Evolutionary conservation across 371 early-diverging fungal genomes (phyloP), one percentile per base, ranked within the genome.

Genomic region (Circinella minor): DNA sequence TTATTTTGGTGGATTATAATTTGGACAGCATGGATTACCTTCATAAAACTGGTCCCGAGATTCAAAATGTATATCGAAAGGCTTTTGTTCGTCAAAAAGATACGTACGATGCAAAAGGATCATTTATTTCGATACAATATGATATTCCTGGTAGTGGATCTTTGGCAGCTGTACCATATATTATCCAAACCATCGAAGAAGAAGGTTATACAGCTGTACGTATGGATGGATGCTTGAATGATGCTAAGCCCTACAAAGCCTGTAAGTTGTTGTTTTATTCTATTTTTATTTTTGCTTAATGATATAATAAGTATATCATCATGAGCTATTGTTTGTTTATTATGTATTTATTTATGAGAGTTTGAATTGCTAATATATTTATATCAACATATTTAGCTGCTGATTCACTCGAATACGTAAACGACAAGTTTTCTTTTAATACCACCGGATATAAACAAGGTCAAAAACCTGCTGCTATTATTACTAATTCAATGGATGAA

Each of bases 121-220:
- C 85, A 5, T 82, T 82, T 55, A 77, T 85, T 36, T 77, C 83
- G 4, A 71, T 80, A 4, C 81, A 83, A 13, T 81, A 82, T 15
- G 85, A 85, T 71, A 79, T 85, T 18, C 85, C 85, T 14, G 71
- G 75, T 37, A 86, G 83, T 1, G 84, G 78, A 6, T 77, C 81
- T 15, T 68, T 80, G 14, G 61, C 72, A 3, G 80, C 73, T 3
- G 64, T 83, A 17, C 78, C 82, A 9, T 73, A 77, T 66, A 77
- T 83, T 60, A 65, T 86, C 67, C 83, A 86, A 48, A 73, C 80
- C 11, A 83, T 86, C 63, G 69, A 81, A 18, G 74, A 81, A 7
- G 75, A 83, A 61, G 82, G 81, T 15, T 86, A 86, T 63, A 81
- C 80, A 71, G 80, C 83, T 78, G 86, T 86, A 18, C 79, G 86